Conservation (phyloP, 2,329 filamentous ascomycete genomes). For the Dactylonectria macrodidyma region DNA sequence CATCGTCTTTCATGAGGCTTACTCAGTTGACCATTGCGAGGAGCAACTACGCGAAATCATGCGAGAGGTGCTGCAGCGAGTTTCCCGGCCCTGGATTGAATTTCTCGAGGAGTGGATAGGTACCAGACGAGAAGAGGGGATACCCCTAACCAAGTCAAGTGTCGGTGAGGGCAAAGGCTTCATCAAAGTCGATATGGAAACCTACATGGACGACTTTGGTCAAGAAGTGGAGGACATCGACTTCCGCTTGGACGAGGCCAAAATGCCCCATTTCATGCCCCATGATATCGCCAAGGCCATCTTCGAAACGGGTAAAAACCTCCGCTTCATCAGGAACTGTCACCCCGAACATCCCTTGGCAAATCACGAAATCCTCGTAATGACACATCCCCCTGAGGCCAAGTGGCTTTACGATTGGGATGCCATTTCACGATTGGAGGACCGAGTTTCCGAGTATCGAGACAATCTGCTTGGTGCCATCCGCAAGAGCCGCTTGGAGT, state of each 20-base stretch:
- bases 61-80: constrained; percentile 75
- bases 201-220: constrained; percentile 71
- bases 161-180: constrained; percentile 68
- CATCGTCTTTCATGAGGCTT: constrained; percentile 72
- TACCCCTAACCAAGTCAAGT: constrained; percentile 65
- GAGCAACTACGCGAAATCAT: constrained; percentile 74
- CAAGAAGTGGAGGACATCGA: constrained; percentile 71
- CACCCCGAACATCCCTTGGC: constrained; percentile 81
- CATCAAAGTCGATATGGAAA: constrained; percentile 69
- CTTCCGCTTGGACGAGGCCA: constrained; percentile 73
- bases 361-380: constrained; percentile 61
- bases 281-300: constrained; percentile 78
- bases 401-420: constrained; percentile 82
- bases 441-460: constrained; percentile 64
- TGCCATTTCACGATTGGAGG: constrained; percentile 75
- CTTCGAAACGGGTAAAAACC: constrained; percentile 85
- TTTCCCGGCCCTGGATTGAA: constrained; percentile 77
- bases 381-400: constrained; percentile 68
- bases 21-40: constrained; percentile 75
- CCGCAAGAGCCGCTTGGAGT: constrained; percentile 24
- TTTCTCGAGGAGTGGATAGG: constrained; percentile 84
- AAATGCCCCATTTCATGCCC: constrained; percentile 81
- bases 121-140: constrained; percentile 70
- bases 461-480: constrained; percentile 47
- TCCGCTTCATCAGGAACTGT: constrained; percentile 79